phyloP scores from a whole-genome alignment of 495 filamentous ascomycete genomes.

The Penicillium antarcticum region DNA sequence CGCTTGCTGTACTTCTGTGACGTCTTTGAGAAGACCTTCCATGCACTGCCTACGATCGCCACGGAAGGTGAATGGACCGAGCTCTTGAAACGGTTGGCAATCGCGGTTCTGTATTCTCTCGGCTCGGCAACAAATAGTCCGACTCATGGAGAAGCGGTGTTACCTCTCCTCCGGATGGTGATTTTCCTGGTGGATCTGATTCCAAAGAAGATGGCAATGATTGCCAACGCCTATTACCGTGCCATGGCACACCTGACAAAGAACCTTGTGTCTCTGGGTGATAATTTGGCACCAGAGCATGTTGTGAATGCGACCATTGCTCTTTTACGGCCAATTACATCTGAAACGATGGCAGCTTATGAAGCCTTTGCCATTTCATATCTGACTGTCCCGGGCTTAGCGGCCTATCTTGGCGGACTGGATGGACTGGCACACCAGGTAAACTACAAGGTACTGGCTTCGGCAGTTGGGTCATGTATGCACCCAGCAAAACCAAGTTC shows the following conservation, averaged over 20 bases:
- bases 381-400: slow-evolving; percentile 48
- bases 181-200: slow-evolving; percentile 39
- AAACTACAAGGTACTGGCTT: slow-evolving; percentile 53
- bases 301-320: slow-evolving; percentile 40
- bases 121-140: slow-evolving; percentile 22
- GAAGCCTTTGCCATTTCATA: slow-evolving; percentile 55
- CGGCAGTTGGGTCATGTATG: slow-evolving; percentile 38
- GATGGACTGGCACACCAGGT: slow-evolving; percentile 46
- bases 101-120: slow-evolving; percentile 40
- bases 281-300: slow-evolving; percentile 18
- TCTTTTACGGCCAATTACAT: slow-evolving; percentile 46
- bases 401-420: slow-evolving; percentile 37
- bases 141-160: slow-evolving; percentile 22
- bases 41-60: slow-evolving; percentile 35
- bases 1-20: slow-evolving; percentile 44
- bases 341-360: slow-evolving; percentile 50
- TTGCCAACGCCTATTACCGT: slow-evolving; percentile 41
- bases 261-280: slow-evolving; percentile 21
- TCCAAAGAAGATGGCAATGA: slow-evolving; percentile 46
- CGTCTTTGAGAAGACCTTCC: slow-evolving; percentile 39
- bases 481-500: slow-evolving; percentile 24
- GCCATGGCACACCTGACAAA: slow-evolving; percentile 41
- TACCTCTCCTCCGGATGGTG: slow-evolving; percentile 36
- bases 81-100: slow-evolving; percentile 45
- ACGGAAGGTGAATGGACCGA: slow-evolving; percentile 47